Base-by-base conservation (phyloP, 495 filamentous ascomycete genomes). In the Pyrenopolyporus hunteri region DNA sequence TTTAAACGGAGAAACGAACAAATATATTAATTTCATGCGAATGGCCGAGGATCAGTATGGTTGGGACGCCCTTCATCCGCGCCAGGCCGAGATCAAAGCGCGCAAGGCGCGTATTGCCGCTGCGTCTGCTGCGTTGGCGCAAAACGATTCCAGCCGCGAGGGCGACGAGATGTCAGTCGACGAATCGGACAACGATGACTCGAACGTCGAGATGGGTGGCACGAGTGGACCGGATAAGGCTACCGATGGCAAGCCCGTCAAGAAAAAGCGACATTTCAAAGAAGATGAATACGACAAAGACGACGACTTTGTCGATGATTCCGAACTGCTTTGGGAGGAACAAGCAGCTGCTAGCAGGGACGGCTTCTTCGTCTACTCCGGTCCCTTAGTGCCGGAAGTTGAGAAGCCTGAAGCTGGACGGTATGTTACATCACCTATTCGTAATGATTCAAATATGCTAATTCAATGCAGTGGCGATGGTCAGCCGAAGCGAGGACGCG, bases 251-350 rank as follows among this genome's bases (percentile, higher is more conserved):
- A 89, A 88, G 67, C 83, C 85, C 29, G 78, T 78, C 20, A 76
- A 80, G 47, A 84, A 84, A 72, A 88, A 89, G 73, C 80, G 95
- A 37, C 89, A 87, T 76, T 89, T 87, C 81, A 96, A 94, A 76
- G 88, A 93, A 59, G 94, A 98, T 66, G 90, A 96, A 58, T 98
- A 98, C 67, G 92, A 97, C 74, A 91, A 91, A 61, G 91, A 94
- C 48, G 94, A 98, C 68, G 93, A 92, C 28, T 98, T 98, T 71
- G 93, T 98, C 51, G 94, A 98, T 70, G 94, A 98, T 73, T 93
- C 91, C 10, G 94, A 98, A 69, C 68, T 97, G 76, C 83, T 93
- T 6, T 98, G 93, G 92, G 92, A 98, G 75, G 91, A 96, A 73
- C 90, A 93, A 71, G 93, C 94, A 16, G 91, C 92, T 13, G 92